Base-by-base conservation (phyloP, 2,329 filamentous ascomycete species). In the Elsinoe australis region DNA sequence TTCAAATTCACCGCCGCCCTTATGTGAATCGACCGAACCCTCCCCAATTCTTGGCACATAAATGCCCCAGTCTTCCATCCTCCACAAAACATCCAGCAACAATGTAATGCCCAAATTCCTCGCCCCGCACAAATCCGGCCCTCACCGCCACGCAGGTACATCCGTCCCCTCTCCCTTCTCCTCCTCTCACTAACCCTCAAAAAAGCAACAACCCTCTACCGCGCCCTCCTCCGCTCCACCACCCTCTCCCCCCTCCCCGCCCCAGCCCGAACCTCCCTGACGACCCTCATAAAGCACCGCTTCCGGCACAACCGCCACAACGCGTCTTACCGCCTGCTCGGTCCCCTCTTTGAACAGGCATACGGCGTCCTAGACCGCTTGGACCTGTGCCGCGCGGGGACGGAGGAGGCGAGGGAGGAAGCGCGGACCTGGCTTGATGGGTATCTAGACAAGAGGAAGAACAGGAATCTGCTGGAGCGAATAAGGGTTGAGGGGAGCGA, bases 161-260 rank as follows among this genome's bases (percentile, higher is more conserved):
- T 49, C 12, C 4, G 9, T 24, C 4, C 36, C n/a, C 12, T n/a
- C n/a, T n/a, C n/a, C 14, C 12, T 14, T 22, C 18, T 10, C 4
- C 12, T 29, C 18, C 31, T 3, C 17, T 5, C n/a, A 33, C n/a
- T n/a, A n/a, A n/a, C n/a, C n/a, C n/a, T n/a, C n/a, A n/a, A n/a
- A n/a, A n/a, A n/a, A 82, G 81, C 78, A 60, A 73, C 85, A 53
- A 82, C 84, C 44, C 78, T 90, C 41, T 89, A 83, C 67, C 76
- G 82, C 53, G 79, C 83, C 28, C 76, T 90, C 49, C 67, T 87
- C 46, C 72, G 72, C 53, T 74, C 78, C 4, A n/a, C 34, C 5
- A 10, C 31, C 14, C 8, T 12, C 5, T 15, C 29, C n/a, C 14
- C 21, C n/a, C 15, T 47, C 18, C 14, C 44, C 3, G 15, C 29